Evolutionary conservation across 1,284 basidiomycete species (phyloP), one percentile per base, ranked within the genome.

Genomic region (Ustilago curta): DNA sequence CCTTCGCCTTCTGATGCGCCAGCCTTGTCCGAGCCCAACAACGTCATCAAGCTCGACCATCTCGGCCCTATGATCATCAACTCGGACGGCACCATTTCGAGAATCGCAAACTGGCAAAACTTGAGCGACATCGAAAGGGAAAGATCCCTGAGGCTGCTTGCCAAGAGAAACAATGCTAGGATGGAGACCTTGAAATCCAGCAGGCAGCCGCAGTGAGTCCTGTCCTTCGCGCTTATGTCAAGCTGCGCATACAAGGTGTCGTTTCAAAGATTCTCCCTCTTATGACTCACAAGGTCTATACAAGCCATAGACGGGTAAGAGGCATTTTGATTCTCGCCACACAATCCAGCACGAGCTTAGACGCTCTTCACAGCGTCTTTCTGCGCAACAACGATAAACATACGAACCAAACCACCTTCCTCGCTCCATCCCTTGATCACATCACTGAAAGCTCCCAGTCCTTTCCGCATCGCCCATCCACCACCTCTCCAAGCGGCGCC

Each of bases 21-120:
- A 0, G 23, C 60, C 21, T 44, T 39, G 7, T 12, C 42, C n/a
- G 68, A 70, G 8, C 37, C 72, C 11, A 68, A 61, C 51, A 58
- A 59, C n/a, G 64, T 60, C 45, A 62, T 78, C 69, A 79, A 77
- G 58, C 67, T 81, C 6, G 79, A 81, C 35, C 65, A 78, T 18
- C 66, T 81, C 32, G 79, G 79, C 1, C 79, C 79, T 6, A 74
- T 81, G 62, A 63, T 81, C 14, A 76, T 81, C 62, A 80, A 79
- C 49, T 68, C 67, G 39, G 71, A 81, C 58, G 79, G 79, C 47
- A 81, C 79, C 35, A 73, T 81, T 56, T 81, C 79, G 16, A 62
- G 79, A 16, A 80, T 81, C 43, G 63, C 74, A 25, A 80, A 80
- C 37, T 81, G 79, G 79, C 39, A 55, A 18, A 52, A 60, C 27